phyloP scores from a whole-genome alignment of 768 basidiomycete genomes.

The Russula brevipes region DNA sequence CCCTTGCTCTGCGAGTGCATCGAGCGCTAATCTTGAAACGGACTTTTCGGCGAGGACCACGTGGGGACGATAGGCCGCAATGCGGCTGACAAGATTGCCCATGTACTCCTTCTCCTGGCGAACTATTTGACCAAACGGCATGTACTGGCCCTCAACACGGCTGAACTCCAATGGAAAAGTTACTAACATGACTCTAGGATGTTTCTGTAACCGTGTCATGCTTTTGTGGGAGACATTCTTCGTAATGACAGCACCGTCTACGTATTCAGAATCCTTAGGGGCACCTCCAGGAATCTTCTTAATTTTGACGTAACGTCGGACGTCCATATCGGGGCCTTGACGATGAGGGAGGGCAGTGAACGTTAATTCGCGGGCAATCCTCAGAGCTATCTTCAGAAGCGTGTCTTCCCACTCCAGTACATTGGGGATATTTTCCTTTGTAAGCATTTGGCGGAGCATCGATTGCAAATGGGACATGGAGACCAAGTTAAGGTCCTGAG shows the following conservation, averaged over 20 bases:
- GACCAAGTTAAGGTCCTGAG: constrained; percentile 75
- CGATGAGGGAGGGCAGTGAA: constrained; percentile 66
- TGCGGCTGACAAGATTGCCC: constrained; percentile 78
- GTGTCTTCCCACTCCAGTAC: constrained; percentile 84
- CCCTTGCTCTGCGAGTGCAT: constrained; percentile 75
- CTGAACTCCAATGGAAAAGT: constrained; percentile 94
- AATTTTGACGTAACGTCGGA: constrained; percentile 92
- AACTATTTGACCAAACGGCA: constrained; percentile 86
- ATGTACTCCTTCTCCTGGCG: constrained; percentile 93
- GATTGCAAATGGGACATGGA: constrained; percentile 87
- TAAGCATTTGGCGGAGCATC: constrained; percentile 89
- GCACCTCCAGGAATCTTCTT: constrained; percentile 96
- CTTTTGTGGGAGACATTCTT: constrained; percentile 97
- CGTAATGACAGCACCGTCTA: constrained; percentile 93
- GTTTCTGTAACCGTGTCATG: constrained; percentile 77
- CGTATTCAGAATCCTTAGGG: constrained; percentile 92
- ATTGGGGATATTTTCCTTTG: constrained; percentile 75
- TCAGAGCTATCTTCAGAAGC: constrained; percentile 73
- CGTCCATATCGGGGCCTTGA: constrained; percentile 91
- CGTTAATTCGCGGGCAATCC: constrained; percentile 79
- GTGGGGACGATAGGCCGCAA: constrained; percentile 88
- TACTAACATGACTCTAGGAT: constrained; percentile 93
- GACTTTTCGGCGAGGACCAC: constrained; percentile 88
- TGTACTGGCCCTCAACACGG: constrained; percentile 86
- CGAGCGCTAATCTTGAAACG: constrained; percentile 85